Conservation (phyloP, 768 basidiomycete genomes). For the Boletus eberwhitei region DNA sequence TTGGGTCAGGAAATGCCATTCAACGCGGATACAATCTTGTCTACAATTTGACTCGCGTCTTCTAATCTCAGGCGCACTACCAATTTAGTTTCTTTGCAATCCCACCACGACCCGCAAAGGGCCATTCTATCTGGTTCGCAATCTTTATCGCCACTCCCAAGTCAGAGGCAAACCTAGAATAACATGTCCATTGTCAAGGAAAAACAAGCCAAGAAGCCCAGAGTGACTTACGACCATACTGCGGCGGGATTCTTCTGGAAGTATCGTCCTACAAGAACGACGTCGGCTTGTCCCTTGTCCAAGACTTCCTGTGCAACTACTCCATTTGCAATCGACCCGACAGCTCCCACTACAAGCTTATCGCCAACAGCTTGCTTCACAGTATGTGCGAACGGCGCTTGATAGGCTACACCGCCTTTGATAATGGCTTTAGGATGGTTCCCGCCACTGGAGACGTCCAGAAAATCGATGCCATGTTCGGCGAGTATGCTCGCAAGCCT, state of each 20-base stretch:
- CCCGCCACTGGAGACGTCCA: conserved; percentile 72
- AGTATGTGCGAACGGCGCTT: conserved; percentile 56
- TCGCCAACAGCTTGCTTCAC: conserved; percentile 47
- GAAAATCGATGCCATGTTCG: conserved; percentile 66
- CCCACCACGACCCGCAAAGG: conserved; percentile 38
- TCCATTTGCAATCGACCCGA: conserved; percentile 33
- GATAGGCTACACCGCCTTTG: conserved; percentile 36
- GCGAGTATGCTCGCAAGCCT: conserved; percentile 55
- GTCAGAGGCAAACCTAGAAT: conserved; percentile 47
- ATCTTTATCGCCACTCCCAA: conserved; percentile 45
- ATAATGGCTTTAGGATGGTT: conserved; percentile 39
- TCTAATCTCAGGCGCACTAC: conserved; percentile 3
- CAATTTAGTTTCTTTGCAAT: conserved; percentile 8
- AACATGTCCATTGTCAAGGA: not conserved
- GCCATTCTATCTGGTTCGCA: conserved; percentile 57
- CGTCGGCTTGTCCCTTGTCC: conserved; percentile 42
- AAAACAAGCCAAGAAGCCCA: not conserved
- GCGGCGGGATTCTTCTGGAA: conserved; percentile 61
- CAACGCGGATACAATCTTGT: not conserved
- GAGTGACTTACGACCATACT: conserved; percentile 35
- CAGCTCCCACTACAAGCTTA: conserved; percentile 31
- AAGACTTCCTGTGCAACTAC: conserved; percentile 43
- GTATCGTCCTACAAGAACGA: conserved; percentile 47
- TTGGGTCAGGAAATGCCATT: not conserved
- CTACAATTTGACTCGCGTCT: not conserved